phyloP scores from a whole-genome alignment of 164 flowering plant genomes.

The Aristolochia fimbriata region DNA sequence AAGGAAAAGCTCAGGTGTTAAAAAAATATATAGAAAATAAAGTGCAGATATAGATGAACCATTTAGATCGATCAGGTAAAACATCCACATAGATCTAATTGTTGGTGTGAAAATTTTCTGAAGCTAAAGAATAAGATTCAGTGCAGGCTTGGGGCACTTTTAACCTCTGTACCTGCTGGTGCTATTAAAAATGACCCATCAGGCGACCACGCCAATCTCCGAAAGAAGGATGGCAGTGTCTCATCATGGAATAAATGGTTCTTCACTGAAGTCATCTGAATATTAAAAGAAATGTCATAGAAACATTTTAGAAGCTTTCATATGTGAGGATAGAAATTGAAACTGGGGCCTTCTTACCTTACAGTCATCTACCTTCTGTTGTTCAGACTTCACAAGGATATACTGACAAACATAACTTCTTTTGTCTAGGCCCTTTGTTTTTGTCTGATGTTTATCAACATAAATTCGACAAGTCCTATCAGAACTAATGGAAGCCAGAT shows the following conservation, averaged over 20 bases:
- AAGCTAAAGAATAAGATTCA: background rate
- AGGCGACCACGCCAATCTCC: slow-evolving; percentile 96
- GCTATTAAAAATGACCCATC: slow-evolving; percentile 93
- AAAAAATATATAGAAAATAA: background rate
- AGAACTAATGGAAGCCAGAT: slow-evolving; percentile 86
- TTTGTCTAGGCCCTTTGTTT: slow-evolving; percentile 54
- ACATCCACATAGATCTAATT: background rate
- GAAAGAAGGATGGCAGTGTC: slow-evolving; percentile 94
- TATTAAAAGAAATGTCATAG: background rate
- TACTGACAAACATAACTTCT: slow-evolving; percentile 70
- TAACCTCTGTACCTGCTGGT: slow-evolving; percentile 68
- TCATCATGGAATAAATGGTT: slow-evolving; percentile 90
- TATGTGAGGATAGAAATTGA: background rate
- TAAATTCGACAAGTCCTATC: slow-evolving; percentile 88
- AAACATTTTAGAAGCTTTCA: background rate
- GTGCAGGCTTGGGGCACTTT: background rate
- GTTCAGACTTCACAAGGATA: slow-evolving; percentile 61
- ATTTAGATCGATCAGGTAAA: background rate
- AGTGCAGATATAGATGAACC: background rate
- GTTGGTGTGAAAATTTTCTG: background rate
- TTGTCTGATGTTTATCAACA: slow-evolving; percentile 57
- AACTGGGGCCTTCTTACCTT: slow-evolving; percentile 38
- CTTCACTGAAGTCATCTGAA: slow-evolving; percentile 35
- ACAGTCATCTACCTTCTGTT: slow-evolving; percentile 38
- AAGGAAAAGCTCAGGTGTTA: background rate